phyloP scores from a whole-genome alignment of 1,284 basidiomycete species.

The Flammula alnicola region DNA sequence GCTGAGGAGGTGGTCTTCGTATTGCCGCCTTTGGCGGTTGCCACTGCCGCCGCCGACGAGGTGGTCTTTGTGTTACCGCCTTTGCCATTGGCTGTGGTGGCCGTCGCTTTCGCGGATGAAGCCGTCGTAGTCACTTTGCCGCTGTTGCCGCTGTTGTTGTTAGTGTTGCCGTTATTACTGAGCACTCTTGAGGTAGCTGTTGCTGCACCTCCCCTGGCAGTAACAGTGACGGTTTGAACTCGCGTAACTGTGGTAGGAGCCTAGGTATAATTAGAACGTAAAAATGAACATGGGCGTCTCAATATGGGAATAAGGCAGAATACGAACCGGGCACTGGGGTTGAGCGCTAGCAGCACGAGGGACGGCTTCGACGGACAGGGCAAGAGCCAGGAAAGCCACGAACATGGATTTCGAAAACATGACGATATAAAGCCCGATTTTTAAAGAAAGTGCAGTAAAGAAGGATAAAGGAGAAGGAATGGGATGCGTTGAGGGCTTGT shows the following conservation, averaged over 20 bases:
- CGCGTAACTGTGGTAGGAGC: conserved; percentile 19
- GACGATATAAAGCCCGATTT: conserved; percentile 11
- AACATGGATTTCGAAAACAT: conserved; percentile 25
- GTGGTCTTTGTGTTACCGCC: conserved; percentile 13
- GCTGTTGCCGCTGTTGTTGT: conserved; percentile 10
- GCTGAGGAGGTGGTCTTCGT: conserved; percentile 6
- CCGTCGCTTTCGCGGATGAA: no score
- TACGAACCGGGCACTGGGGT: conserved; percentile 4
- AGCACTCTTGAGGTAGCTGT: conserved; percentile 1
- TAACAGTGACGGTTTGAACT: conserved; percentile 24
- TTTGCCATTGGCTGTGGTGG: no score
- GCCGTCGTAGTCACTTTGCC: no score
- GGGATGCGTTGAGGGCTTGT: conserved; percentile 27
- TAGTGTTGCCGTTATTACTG: conserved; percentile 1
- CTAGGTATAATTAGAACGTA: conserved; percentile 20
- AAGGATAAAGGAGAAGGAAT: conserved; percentile 20
- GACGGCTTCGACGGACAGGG: conserved; percentile 20
- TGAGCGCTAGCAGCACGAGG: conserved; percentile 7
- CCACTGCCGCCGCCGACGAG: conserved; percentile 4
- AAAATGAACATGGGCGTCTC: conserved; percentile 10
- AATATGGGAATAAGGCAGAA: not conserved
- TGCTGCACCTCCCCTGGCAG: conserved; percentile 14
- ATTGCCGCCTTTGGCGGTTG: no score
- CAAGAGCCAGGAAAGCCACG: conserved; percentile 23
- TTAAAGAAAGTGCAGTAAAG: conserved; percentile 11